phyloP scores from a whole-genome alignment of 1,284 basidiomycete genomes.

The Tremellales sp. region DNA sequence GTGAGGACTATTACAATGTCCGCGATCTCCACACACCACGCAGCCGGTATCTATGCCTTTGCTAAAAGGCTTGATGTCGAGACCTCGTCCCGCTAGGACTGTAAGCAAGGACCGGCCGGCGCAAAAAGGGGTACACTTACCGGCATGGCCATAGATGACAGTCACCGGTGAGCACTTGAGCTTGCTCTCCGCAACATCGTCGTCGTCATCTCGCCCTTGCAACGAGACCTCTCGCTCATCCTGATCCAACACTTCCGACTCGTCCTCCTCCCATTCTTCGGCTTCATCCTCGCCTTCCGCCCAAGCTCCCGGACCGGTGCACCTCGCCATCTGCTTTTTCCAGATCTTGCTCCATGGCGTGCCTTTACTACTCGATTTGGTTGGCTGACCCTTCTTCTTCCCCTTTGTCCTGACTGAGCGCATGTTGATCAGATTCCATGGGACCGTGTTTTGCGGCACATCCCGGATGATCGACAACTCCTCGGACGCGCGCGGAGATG shows the following conservation, averaged over 20 bases:
- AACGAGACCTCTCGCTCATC: slow-evolving; percentile 7
- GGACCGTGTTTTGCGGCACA: slow-evolving; percentile 67
- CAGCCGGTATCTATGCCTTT: slow-evolving; percentile 79
- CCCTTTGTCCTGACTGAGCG: slow-evolving; percentile 59
- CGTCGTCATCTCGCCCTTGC: neutral
- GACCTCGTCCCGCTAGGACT: slow-evolving; percentile 61
- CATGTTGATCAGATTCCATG: slow-evolving; percentile 73
- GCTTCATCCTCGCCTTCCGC: slow-evolving; percentile 21
- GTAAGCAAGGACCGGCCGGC: neutral
- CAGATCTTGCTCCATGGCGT: slow-evolving; percentile 69
- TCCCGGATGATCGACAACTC: slow-evolving; percentile 58
- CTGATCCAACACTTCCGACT: slow-evolving; percentile 6
- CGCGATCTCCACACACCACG: slow-evolving; percentile 49
- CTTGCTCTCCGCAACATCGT: slow-evolving; percentile 7
- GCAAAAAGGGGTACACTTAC: slow-evolving; percentile 16
- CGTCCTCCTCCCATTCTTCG: slow-evolving; percentile 22
- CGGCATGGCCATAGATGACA: slow-evolving; percentile 76
- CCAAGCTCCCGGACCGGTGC: slow-evolving; percentile 41
- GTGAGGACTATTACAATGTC: neutral
- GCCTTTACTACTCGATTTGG: slow-evolving; percentile 58
- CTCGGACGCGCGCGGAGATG: slow-evolving; percentile 20
- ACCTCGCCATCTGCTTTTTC: slow-evolving; percentile 66
- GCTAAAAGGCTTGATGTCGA: slow-evolving; percentile 73
- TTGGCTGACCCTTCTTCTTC: slow-evolving; percentile 49
- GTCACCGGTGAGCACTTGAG: slow-evolving; percentile 64